Percentiles rank a stretch among this genome's conserved stretches.
These are phyloP conservation scores for Alternaria brassicicola DNA, from an alignment of 2,329 filamentous ascomycete species.

Conservation along the genomic window DNA sequence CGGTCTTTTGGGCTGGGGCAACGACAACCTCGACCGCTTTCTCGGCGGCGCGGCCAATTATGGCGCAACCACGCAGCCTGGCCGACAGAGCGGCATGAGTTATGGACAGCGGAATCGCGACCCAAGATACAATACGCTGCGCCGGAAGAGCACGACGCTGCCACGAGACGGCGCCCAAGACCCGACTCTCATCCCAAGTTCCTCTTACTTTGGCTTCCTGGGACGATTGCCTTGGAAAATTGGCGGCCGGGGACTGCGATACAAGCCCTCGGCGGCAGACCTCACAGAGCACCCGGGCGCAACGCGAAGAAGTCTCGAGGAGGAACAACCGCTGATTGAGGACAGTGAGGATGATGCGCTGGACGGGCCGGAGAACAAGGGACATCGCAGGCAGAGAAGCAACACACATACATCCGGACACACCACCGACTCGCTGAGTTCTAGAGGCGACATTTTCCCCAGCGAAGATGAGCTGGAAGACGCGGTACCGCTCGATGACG, in stretches of 20 bases:
- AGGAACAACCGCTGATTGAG: slow-evolving; percentile 72
- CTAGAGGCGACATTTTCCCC: slow-evolving; percentile 86
- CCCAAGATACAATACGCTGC: slow-evolving; percentile 34
- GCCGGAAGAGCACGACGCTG: slow-evolving; percentile 62
- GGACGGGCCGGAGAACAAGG: slow-evolving; percentile 33
- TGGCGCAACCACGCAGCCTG: slow-evolving; percentile 63
- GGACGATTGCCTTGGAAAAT: slow-evolving; percentile 84
- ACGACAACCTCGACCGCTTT: slow-evolving; percentile 84
- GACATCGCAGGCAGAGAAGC: slow-evolving; percentile 68
- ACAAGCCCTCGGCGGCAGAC: slow-evolving; percentile 89
- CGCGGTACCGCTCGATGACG: slow-evolving; percentile 88
- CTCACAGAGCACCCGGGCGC: slow-evolving; percentile 81
- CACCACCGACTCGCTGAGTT: slow-evolving; percentile 85
- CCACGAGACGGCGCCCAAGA: slow-evolving; percentile 64
- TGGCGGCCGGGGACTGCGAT: slow-evolving; percentile 77
- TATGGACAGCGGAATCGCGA: slow-evolving; percentile 73
- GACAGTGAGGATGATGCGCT: slow-evolving; percentile 58
- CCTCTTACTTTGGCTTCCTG: slow-evolving; percentile 83
- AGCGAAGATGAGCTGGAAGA: slow-evolving; percentile 88
- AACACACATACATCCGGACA: slow-evolving; percentile 78
- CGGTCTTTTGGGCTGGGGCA: slow-evolving; percentile 74
- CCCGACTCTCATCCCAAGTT: slow-evolving; percentile 87
- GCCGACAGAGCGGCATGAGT: slow-evolving; percentile 81
- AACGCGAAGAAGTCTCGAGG: slow-evolving; percentile 60
- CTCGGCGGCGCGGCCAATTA: slow-evolving; percentile 70